These are phyloP conservation scores for Talaromyces wortmannii DNA, from an alignment of 495 filamentous ascomycete species.

Conservation along the genomic window DNA sequence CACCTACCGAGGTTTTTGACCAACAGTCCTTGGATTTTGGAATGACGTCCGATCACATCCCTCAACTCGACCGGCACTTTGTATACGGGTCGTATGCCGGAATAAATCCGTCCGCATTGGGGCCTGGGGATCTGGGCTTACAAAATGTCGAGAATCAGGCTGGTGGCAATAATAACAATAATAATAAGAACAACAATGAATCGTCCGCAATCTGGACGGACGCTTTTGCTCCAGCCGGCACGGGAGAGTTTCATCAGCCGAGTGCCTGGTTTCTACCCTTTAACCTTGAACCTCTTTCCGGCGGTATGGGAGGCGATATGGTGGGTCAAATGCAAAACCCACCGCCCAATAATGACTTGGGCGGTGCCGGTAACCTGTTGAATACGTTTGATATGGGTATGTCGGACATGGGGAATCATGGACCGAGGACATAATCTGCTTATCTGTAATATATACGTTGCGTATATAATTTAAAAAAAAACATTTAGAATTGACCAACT, in stretches of 20 bases:
- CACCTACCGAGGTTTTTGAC: constrained; percentile 27
- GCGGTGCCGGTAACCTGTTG: too few species aligned
- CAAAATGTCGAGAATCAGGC: background rate
- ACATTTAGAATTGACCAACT: too few species aligned
- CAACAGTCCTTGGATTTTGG: constrained; percentile 31
- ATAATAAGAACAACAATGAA: constrained; percentile 7
- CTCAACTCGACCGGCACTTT: constrained; percentile 69
- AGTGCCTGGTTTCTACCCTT: constrained; percentile 95
- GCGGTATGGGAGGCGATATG: constrained; percentile 1
- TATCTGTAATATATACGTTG: too few species aligned
- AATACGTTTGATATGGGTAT: too few species aligned
- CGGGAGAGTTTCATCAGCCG: constrained; percentile 41
- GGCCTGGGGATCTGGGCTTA: constrained; percentile 5
- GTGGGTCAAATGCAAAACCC: background rate
- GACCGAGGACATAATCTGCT: too few species aligned
- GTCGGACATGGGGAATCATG: too few species aligned
- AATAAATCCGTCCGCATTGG: constrained; percentile 42
- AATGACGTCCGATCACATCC: constrained; percentile 37
- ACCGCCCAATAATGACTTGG: too few species aligned
- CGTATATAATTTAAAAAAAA: too few species aligned
- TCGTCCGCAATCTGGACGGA: constrained; percentile 3
- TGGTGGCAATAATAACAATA: background rate
- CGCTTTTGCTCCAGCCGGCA: constrained; percentile 24
- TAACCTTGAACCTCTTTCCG: constrained; percentile 64
- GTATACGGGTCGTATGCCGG: constrained; percentile 72